Base-by-base conservation (phyloP, 2,329 filamentous ascomycete species). In the Botrytis fabae region DNA sequence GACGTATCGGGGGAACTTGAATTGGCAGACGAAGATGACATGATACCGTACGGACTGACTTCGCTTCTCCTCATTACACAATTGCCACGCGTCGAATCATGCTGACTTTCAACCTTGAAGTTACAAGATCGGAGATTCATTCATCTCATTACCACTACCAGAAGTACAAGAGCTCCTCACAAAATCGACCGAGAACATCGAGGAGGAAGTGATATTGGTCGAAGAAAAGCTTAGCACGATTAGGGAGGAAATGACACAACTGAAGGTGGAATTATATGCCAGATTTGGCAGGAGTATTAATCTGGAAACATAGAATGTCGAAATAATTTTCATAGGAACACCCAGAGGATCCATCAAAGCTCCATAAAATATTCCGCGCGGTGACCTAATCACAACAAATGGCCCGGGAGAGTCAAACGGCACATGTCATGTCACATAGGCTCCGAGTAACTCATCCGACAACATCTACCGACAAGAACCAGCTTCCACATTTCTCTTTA, bases 261-360 rank as follows among this genome's bases (percentile, higher is more conserved):
- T 99, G 76, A 99, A 99, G 86, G 92, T 97, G 74, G 90, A 93
- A 75, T 85, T 99, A 75, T 99, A 99, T 83, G 95, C 94, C 48
- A 90, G 97, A 75, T 99, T 99, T 83, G 96, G 96, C 72, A 90
- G 93, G 82, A 97, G 95, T 82, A 99, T 99, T 86, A 99, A 99
- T 83, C 86, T 98, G 77, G 96, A 99, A 84, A 93, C 92, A 78
- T 96, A 86, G 88, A 79, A 7, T 69, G 60, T 74, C 74, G 75
- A 70, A 76, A 78, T 75, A 77, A 78, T 76, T 77, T 75, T 75
- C 75, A 77, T 59, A 60, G 69, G 44, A 68, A 64, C 59, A 32
- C 2, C 16, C 16, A 59, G 68, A 68, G 70, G 70, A 57, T 28
- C 61, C 61, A 71, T 71, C 62, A 68, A 68, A 59, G 54, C 59